Conservation (phyloP, 257 asterid genomes). For the Rauvolfia tetraphylla region DNA sequence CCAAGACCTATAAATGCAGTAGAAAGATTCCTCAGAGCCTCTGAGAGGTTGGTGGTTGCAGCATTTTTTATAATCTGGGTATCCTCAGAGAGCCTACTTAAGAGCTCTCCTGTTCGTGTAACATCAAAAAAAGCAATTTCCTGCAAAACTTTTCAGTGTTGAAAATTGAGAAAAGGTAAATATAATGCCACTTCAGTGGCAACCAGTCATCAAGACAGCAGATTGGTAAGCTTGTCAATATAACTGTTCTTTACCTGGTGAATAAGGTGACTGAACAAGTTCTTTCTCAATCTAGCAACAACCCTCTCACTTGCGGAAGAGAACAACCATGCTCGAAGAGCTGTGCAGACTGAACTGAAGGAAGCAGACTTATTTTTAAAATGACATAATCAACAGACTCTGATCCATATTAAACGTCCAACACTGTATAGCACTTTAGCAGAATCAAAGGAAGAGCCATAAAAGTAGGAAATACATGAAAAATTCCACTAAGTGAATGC, state of each 20-base stretch:
- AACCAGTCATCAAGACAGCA: not conserved
- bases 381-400: not conserved
- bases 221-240: constrained; percentile 10
- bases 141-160: constrained; percentile 22
- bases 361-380: constrained; percentile 19
- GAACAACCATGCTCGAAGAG: constrained; percentile 73
- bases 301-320: constrained; percentile 79
- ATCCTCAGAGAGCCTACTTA: constrained; percentile 92
- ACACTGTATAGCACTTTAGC: not conserved
- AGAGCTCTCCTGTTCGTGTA: constrained; percentile 89
- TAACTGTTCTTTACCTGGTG: constrained; percentile 49
- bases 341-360: constrained; percentile 66
- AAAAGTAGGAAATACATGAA: not conserved
- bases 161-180: not conserved
- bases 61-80: constrained; percentile 87
- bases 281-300: constrained; percentile 58
- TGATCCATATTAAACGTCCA: not conserved
- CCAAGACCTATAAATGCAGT: constrained; percentile 81
- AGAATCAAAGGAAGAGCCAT: constrained; percentile 6
- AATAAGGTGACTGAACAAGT: constrained; percentile 65
- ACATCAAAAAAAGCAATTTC: constrained; percentile 88
- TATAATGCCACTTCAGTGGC: not conserved
- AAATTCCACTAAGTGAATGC: not conserved
- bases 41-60: constrained; percentile 88
- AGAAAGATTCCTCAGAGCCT: constrained; percentile 76